Conservation (phyloP, 345 rosid species). For the Eucalyptus caleyi region DNA sequence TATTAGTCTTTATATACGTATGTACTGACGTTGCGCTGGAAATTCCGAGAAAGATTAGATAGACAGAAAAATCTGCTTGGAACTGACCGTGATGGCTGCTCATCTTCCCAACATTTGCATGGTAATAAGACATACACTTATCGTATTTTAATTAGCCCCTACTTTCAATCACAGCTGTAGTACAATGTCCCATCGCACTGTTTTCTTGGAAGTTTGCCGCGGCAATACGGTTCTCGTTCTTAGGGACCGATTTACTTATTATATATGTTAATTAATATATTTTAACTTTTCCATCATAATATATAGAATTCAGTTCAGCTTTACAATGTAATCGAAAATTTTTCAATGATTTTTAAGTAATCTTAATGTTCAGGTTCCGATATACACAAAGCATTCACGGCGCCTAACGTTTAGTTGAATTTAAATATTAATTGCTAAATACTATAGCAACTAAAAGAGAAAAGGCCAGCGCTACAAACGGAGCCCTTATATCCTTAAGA, state of each 20-base stretch:
- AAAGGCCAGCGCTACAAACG: accelerated
- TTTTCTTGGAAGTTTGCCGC: neutral
- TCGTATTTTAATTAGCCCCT: neutral
- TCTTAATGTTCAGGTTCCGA: neutral
- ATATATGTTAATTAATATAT: neutral
- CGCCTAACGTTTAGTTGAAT: accelerated
- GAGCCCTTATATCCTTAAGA: neutral
- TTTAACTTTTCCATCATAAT: neutral
- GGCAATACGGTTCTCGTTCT: neutral
- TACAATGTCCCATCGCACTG: neutral
- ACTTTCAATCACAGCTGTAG: neutral
- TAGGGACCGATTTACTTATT: neutral
- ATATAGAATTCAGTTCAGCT: neutral
- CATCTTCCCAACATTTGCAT: neutral
- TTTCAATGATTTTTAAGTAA: neutral
- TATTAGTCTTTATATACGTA: neutral
- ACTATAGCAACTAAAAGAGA: neutral
- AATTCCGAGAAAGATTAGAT: neutral
- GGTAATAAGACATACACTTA: neutral
- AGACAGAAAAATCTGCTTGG: neutral
- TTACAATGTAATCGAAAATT: neutral
- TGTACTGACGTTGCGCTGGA: neutral
- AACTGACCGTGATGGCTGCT: neutral
- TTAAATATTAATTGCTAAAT: neutral
- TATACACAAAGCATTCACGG: neutral